Evolutionary conservation across 2,329 filamentous ascomycete species (phyloP), one percentile per base, ranked within the genome.

Genomic region (Metarhizium anisopliae): DNA sequence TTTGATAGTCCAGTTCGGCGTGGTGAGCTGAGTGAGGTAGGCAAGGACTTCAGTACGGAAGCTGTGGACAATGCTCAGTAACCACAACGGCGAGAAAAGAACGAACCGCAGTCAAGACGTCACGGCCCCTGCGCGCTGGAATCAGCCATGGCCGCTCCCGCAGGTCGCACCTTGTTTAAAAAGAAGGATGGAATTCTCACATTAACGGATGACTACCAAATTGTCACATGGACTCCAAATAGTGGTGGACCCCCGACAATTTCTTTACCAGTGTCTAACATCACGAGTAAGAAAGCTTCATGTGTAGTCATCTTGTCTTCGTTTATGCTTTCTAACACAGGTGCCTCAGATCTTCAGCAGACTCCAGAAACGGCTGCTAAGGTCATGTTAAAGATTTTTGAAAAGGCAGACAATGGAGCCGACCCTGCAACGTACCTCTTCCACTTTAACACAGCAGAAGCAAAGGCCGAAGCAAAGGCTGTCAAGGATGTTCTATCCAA

Each of bases 351-450:
- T 73, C 82, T 99, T 51, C 93, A 99, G 71, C 93, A 97, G 70
- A 97, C 94, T 1, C 92, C 94, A 13, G 90, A 90, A 58, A 85
- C 79, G n/a, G 85, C 84, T 40, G 77, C 90, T 18, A 96, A 96
- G 77, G 91, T 95, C 54, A 96, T 96, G 80, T 81, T 97, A 58
- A 96, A 94, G 70, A 86, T 99, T 55, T 89, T 96, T 63, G 87
- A 87, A 59, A 87, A 91, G 68, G 72, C 82, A 47, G 72, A 82
- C 36, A 74, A 76, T 50, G 76, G 76, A 30, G 70, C 77, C 32
- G 82, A 86, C 52, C 75, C 89, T 18, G 80, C 85, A 50, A 82
- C 85, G 55, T 90, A 95, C 68, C 83, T 93, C 51, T 96, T 99
- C 70, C 86, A 89, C 60, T 97, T 99, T 73, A 95, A 90, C 57